These are phyloP conservation scores for Cryptococcus floricola DNA, from an alignment of 1,284 basidiomycete species.

Conservation along the genomic window DNA sequence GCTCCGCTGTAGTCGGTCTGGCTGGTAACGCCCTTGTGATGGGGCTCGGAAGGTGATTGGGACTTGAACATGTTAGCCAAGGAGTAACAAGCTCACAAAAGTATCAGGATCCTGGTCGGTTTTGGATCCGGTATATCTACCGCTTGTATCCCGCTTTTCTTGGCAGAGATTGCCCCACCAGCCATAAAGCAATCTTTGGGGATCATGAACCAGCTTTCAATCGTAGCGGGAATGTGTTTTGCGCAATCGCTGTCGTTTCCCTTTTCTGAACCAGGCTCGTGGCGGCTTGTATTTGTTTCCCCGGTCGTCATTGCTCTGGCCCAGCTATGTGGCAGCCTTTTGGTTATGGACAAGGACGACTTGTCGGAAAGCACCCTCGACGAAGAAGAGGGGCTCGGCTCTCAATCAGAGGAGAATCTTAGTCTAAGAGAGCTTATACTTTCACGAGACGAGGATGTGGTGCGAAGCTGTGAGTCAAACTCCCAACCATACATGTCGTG, in stretches of 20 bases:
- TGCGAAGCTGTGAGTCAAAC: constrained; percentile 24
- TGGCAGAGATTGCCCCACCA: constrained; percentile 49
- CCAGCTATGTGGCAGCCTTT: constrained; percentile 41
- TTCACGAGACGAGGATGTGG: constrained; percentile 22
- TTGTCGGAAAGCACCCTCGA: constrained; percentile 9
- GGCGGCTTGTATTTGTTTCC: constrained; percentile 46
- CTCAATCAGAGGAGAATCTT: constrained; percentile 9
- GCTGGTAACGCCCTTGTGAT: constrained; percentile 22
- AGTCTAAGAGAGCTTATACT: constrained; percentile 28
- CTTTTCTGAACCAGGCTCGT: constrained; percentile 28
- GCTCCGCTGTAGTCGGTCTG: constrained; percentile 20
- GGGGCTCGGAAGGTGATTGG: constrained; percentile 27
- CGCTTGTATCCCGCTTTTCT: constrained; percentile 49
- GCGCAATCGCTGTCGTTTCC: constrained; percentile 48
- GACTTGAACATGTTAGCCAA: background rate
- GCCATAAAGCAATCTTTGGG: constrained; percentile 47
- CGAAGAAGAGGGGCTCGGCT: background rate
- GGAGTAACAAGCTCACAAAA: background rate
- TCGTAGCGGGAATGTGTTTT: constrained; percentile 45
- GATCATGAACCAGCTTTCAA: constrained; percentile 50
- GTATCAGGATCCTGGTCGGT: constrained; percentile 43
- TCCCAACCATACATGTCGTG: background rate
- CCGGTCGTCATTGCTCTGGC: constrained; percentile 32
- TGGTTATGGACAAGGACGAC: constrained; percentile 6
- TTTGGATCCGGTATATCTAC: constrained; percentile 50